Evolutionary conservation across 257 asterid species (phyloP), one percentile per base, ranked within the genome.

Genomic region (Prunella vulgaris): DNA sequence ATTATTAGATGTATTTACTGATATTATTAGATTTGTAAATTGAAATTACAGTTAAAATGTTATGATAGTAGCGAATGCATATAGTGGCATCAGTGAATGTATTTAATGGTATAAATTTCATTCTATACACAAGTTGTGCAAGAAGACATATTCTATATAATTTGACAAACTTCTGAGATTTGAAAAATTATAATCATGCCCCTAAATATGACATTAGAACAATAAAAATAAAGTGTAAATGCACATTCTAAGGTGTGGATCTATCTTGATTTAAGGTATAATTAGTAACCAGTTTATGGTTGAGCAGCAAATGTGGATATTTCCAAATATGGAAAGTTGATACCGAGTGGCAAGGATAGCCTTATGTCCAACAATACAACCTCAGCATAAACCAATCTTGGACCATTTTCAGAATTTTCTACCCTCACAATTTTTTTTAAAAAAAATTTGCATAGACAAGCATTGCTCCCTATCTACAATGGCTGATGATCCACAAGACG

Each of bases 401-500:
- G 1, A 6, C 61, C 18, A 3, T 66, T 57, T 70, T 4, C n/a
- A n/a, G n/a, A 75, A 57, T 28, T 52, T 46, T n/a, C 35, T 18
- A 8, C 49, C 0, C 4, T 6, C 7, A 5, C 20, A 24, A 24
- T 32, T 32, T 28, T 28, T 4, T 28, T 28, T 32, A 25, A 53
- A 9, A 9, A 24, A 24, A 30, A 7, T 6, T 24, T 46, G 10
- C 22, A 22, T 20, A 66, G 5, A 20, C 27, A 71, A 20, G 32
- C 21, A 14, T 15, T 54, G 2, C 10, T 4, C 38, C 0, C 9
- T 7, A 51, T 17, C 60, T 12, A 66, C 17, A 69, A 78, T 75
- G 84, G 86, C 74, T 7, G 82, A 82, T 7, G 82, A 82, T 71
- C 82, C 78, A 7, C 82, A 79, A 21, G 84, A 83, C 15, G 60